phyloP scores from a whole-genome alignment of 495 filamentous ascomycete genomes.

The Penicillium macrosclerotiorum region DNA sequence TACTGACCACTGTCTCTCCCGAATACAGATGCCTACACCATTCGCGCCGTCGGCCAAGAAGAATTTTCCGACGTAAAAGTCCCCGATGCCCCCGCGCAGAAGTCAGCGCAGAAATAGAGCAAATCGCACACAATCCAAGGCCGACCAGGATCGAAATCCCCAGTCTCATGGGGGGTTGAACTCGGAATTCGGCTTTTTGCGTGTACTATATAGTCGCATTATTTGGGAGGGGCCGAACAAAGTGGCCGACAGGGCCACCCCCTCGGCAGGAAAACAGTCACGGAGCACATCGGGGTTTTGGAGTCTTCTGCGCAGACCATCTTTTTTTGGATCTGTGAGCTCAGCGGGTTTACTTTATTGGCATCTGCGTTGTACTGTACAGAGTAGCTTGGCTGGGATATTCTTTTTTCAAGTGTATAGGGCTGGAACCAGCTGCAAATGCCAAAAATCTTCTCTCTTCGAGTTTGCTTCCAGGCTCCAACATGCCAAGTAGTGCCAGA shows the following conservation, averaged over 20 bases:
- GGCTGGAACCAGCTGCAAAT: slow-evolving; percentile 9
- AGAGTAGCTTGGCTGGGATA: slow-evolving; percentile 15
- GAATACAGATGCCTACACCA: slow-evolving; percentile 78
- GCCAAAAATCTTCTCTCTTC: slow-evolving; percentile 19
- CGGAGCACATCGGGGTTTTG: slow-evolving; percentile 27
- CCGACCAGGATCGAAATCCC: background rate
- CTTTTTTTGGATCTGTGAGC: slow-evolving; percentile 15
- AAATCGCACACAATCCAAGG: background rate
- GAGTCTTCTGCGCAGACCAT: slow-evolving; percentile 24
- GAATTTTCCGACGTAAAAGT: slow-evolving; percentile 96
- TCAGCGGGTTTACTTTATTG: slow-evolving; percentile 16
- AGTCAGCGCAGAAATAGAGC: slow-evolving; percentile 10
- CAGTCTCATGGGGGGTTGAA: background rate
- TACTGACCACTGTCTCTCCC: background rate
- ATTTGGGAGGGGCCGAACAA: background rate
- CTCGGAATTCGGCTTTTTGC: background rate
- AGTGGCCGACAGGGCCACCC: slow-evolving; percentile 2
- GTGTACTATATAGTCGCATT: slow-evolving; percentile 20
- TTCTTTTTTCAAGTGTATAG: slow-evolving; percentile 13
- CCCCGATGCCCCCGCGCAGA: slow-evolving; percentile 62
- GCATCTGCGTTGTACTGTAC: slow-evolving; percentile 18
- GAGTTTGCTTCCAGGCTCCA: too few species aligned
- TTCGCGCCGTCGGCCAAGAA: slow-evolving; percentile 87
- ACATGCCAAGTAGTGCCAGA: too few species aligned
- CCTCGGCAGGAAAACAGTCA: slow-evolving; percentile 10